These are phyloP conservation scores for Theileria equi DNA, from an alignment of 169 alveolate species.

Conservation along the genomic window DNA sequence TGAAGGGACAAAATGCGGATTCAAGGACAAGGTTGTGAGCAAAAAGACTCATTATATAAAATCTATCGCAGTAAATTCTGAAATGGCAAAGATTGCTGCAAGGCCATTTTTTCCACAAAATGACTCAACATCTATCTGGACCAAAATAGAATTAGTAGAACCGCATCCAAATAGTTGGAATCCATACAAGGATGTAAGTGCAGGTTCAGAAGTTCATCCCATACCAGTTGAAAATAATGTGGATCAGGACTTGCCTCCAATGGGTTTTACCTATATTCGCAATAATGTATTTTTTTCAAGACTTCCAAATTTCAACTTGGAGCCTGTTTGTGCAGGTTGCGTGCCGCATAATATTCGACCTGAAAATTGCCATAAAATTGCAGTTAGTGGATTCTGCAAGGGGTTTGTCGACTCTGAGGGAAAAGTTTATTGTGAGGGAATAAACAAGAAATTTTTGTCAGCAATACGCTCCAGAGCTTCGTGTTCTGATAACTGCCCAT, in stretches of 20 bases:
- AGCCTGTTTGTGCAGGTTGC: constrained; percentile 72
- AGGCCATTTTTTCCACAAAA: constrained; percentile 70
- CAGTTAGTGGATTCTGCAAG: constrained; percentile 68
- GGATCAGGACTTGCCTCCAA: constrained; percentile 71
- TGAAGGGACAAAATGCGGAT: constrained; percentile 8
- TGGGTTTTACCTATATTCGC: constrained; percentile 72
- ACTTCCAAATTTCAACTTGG: constrained; percentile 64
- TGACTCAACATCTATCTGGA: constrained; percentile 66
- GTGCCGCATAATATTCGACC: constrained; percentile 54
- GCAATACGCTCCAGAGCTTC: constrained; percentile 70
- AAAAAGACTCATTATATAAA: constrained; percentile 4
- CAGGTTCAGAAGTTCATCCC: constrained; percentile 72
- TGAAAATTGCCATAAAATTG: constrained; percentile 38
- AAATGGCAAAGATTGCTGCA: constrained; percentile 71
- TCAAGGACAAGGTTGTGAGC: background rate
- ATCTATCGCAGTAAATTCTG: constrained; percentile 55
- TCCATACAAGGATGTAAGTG: constrained; percentile 76
- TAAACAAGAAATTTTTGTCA: constrained; percentile 61
- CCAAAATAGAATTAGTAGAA: constrained; percentile 65
- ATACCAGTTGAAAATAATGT: constrained; percentile 73
- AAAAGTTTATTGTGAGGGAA: constrained; percentile 64
- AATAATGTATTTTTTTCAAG: constrained; percentile 66
- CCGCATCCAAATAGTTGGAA: constrained; percentile 71
- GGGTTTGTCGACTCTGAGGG: constrained; percentile 63
- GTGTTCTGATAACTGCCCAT: constrained; percentile 75